Percentiles rank a stretch among this genome's conserved stretches.
Conservation (phyloP, 345 rosid species). For the Syzygium jambos region DNA sequence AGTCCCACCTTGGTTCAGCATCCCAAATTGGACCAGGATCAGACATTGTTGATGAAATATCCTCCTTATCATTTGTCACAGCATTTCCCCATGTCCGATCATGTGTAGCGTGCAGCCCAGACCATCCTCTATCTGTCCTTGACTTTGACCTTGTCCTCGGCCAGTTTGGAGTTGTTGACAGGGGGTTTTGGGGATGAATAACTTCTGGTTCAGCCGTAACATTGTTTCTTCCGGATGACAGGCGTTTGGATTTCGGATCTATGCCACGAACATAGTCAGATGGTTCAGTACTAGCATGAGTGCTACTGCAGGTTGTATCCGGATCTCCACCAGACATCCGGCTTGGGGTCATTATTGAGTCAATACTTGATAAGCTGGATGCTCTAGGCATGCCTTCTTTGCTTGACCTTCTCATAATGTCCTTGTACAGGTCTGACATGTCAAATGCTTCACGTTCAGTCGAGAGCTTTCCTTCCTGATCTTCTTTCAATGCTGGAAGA, state of each 20-base stretch:
- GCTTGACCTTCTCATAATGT: constrained; percentile 75
- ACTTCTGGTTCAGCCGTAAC: constrained; percentile 74
- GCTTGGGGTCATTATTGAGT: constrained; percentile 87
- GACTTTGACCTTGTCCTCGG: constrained; percentile 96
- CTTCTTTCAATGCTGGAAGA: constrained; percentile 74
- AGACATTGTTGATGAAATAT: constrained; percentile 88
- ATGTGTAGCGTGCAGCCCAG: constrained; percentile 56
- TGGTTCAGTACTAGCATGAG: constrained; percentile 83
- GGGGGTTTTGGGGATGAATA: constrained; percentile 73
- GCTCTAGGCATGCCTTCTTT: constrained; percentile 88
- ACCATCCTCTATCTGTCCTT: constrained; percentile 86
- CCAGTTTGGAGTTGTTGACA: constrained; percentile 87
- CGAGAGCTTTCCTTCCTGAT: constrained; percentile 41
- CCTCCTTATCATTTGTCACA: constrained; percentile 79
- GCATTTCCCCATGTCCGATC: constrained; percentile 84
- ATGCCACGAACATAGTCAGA: constrained; percentile 93
- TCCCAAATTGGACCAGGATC: constrained; percentile 99
- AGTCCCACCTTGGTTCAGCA: constrained; percentile 92
- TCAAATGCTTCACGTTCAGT: constrained; percentile 49
- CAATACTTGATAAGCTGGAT: constrained; percentile 93
- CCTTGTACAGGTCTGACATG: constrained; percentile 74
- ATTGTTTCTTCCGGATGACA: constrained; percentile 77
- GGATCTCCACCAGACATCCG: constrained; percentile 72
- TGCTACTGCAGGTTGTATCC: constrained; percentile 58
- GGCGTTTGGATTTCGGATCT: constrained; percentile 81